Base-by-base conservation (phyloP, 2,329 filamentous ascomycete genomes). In the Teratosphaeriaceae sp. region DNA sequence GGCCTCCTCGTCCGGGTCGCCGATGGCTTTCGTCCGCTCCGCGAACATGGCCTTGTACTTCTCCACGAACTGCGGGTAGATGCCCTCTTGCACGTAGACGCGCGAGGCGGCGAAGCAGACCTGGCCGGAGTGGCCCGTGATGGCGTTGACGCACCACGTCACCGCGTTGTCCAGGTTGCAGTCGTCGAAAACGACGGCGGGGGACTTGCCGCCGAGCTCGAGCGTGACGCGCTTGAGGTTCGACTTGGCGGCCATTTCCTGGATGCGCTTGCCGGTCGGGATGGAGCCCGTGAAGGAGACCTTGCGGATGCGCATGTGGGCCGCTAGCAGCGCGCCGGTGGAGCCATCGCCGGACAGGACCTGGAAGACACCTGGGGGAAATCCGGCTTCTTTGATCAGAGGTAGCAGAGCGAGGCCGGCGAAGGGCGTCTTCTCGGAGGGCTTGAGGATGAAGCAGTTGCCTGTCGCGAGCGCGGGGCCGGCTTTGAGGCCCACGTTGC, bases 241-340 rank as follows among this genome's bases (percentile, higher is more conserved):
- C 15, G 46, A 51, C 12, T 45, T 42, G 7, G 58, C 57, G 8
- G 59, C 56, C n/a, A 52, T 51, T 12, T 46, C 52, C 38, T 56
- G 49, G 34, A 63, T 56, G 20, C 49, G 50, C 21, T 53, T 48
- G 8, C 80, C 85, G 1, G 84, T 88, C 1, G 68, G 66, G 1
- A 84, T 87, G 2, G 79, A 84, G 29, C 85, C 85, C 0, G 85
- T 89, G 52, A 89, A 89, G 1, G 83, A 82, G 50, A 88, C 72
- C 69, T 88, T 88, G 55, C 85, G 80, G 16, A 89, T 73, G 33
- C 75, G 74, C 38, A 78, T 65, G 58, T 89, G 85, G 23, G 71
- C 71, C 4, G 79, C 80, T 9, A 88, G 71, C 0, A 82, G 79
- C 3, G 78, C 72, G 9, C 85, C 85, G 0, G 82, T 80, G 26